These are phyloP conservation scores for Phytophthora meadii DNA, from an alignment of 352 stramenopile genomes.

Conservation along the genomic window DNA sequence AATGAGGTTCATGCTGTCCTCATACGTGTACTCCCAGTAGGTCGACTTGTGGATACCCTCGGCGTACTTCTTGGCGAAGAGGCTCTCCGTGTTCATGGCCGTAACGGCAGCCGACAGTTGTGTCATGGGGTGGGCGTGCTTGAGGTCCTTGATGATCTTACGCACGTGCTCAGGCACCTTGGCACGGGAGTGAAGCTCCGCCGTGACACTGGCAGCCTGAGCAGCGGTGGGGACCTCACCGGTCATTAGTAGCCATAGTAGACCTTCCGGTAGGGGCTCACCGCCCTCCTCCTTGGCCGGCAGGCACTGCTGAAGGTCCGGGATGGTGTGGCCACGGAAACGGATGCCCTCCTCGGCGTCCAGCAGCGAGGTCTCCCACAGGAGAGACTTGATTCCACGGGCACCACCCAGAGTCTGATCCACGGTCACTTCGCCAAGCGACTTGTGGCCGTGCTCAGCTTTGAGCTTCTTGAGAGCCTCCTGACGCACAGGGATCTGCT, in stretches of 20 bases:
- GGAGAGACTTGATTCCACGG: constrained; percentile 98
- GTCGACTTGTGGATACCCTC: constrained; percentile 98
- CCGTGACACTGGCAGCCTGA: constrained; percentile 95
- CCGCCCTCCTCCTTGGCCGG: constrained; percentile 92
- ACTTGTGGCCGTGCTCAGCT: constrained; percentile 93
- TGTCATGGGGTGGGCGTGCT: constrained; percentile 99
- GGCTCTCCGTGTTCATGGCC: constrained; percentile 94
- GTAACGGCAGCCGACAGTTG: constrained; percentile 96
- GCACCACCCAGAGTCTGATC: constrained; percentile 97
- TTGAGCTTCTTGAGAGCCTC: constrained; percentile 95
- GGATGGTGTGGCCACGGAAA: constrained; percentile 99
- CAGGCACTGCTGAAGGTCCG: constrained; percentile 97
- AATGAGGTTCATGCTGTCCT: constrained; percentile 99
- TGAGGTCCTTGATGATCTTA: constrained; percentile 95
- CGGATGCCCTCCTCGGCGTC: constrained; percentile 98
- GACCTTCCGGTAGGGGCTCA: constrained; percentile 96
- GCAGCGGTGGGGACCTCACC: constrained; percentile 97
- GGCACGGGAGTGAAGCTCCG: constrained; percentile 95
- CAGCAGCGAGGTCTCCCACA: constrained; percentile 98
- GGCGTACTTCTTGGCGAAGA: constrained; percentile 97
- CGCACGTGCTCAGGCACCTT: constrained; percentile 96
- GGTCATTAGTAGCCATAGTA: constrained; percentile 98
- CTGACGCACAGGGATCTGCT: constrained; percentile 92
- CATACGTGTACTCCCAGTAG: constrained; percentile 98
- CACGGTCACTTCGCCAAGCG: constrained; percentile 94